Evolutionary conservation across 1,284 basidiomycete species (phyloP), one percentile per base, ranked within the genome.

Genomic region (Microbotryum intermedium): DNA sequence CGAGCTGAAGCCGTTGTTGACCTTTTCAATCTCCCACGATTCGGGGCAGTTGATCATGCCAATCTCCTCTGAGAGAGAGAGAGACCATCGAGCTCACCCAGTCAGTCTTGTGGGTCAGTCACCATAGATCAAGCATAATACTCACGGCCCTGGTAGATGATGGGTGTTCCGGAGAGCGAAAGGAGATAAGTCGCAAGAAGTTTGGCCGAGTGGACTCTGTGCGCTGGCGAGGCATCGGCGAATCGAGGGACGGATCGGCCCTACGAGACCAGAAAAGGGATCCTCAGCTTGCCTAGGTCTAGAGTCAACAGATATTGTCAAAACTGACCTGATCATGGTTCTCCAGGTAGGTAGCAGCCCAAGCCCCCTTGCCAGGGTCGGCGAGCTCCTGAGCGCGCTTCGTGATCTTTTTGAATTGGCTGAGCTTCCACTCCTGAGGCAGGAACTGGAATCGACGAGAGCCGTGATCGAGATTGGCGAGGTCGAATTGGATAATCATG

Each of bases 41-140:
- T 76, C 70, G 8, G 86, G 84, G 47, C 86, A 80, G 64, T 88
- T 88, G 73, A 78, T 80, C 74, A 85, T 77, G 0, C 82, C 86
- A 1, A 88, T 79, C 69, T 87, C 85, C 73, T 87, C 57, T 64
- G 55, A 10, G 18, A 25, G 50, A 29, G 20, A 23, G 21, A 30
- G 6, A 39, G 9, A 45, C 26, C 16, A 21, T n/a, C n/a, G n/a
- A n/a, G n/a, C n/a, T n/a, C n/a, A n/a, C 34, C 13, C 6, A 6
- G 34, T 39, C 34, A 39, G 34, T 39, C 34, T 39, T 39, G 4
- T 16, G 13, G 10, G 13, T 6, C 34, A 39, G 4, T 16, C 34
- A 39, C 18, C 13, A 39, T 39, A 16, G 4, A 39, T 39, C 10
- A 16, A 11, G 16, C 11, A 16, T 0, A 13, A 16, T 39, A 43